phyloP scores from a whole-genome alignment of 768 basidiomycete species.

The Lenzites betulinus region DNA sequence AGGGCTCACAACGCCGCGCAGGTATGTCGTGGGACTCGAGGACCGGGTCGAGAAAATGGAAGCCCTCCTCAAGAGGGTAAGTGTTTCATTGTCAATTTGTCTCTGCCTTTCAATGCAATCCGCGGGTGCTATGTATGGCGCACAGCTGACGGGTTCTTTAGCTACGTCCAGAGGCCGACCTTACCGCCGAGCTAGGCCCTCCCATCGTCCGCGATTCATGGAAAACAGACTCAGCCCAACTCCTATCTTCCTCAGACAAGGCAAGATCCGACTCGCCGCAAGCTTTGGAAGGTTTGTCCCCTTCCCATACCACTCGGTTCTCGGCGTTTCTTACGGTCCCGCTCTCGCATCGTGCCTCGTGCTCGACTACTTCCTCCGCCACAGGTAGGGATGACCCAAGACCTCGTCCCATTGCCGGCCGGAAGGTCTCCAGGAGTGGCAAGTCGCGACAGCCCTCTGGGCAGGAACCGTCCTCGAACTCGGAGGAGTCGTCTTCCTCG shows the following conservation, averaged over 20 bases:
- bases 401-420: slow-evolving; percentile 4
- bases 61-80: slow-evolving; percentile 37
- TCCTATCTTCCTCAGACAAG: slow-evolving; percentile 17
- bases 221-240: slow-evolving; percentile 40
- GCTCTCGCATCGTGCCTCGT: slow-evolving; percentile 4
- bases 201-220: slow-evolving; percentile 65
- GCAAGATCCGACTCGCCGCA: slow-evolving; percentile 14
- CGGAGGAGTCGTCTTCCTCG: slow-evolving; percentile 17
- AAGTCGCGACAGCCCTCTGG: slow-evolving; percentile 1
- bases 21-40: slow-evolving; percentile 39
- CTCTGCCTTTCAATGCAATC: slow-evolving; percentile 28
- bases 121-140: neutral
- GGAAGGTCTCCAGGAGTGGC: slow-evolving; percentile 1
- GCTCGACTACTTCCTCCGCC: slow-evolving; percentile 10
- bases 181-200: slow-evolving; percentile 63
- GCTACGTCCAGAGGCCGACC: slow-evolving; percentile 65
- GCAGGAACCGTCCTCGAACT: slow-evolving; percentile 12
- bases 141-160: slow-evolving; percentile 30
- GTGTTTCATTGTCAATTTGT: slow-evolving; percentile 22
- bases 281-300: slow-evolving; percentile 1
- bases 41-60: slow-evolving; percentile 41
- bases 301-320: neutral
- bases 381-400: neutral
- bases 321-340: slow-evolving; percentile 13
- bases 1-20: slow-evolving; percentile 8